These are phyloP conservation scores for Ensete glaucum DNA, from an alignment of 176 grass and related monocot species.

Conservation along the genomic window DNA sequence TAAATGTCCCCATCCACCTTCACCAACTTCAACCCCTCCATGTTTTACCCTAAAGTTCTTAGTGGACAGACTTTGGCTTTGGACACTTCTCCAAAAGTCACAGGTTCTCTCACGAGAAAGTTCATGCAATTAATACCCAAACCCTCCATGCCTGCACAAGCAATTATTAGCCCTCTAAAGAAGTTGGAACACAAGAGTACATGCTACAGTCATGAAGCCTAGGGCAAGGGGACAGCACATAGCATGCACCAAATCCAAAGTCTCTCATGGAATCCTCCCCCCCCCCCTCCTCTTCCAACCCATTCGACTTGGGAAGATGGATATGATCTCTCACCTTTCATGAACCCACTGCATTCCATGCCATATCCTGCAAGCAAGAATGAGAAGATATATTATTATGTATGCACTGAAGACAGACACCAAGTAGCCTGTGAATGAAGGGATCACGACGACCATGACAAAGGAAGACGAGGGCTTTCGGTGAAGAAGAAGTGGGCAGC, in stretches of 20 bases:
- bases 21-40: background rate
- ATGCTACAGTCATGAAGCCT: background rate
- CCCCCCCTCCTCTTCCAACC: too few species aligned
- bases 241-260: background rate
- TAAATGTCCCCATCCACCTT: background rate
- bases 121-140: background rate
- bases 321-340: conserved; percentile 40
- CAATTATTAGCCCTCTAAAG: background rate
- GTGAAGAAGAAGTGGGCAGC: conserved; percentile 48
- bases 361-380: conserved; percentile 57
- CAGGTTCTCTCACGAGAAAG: background rate
- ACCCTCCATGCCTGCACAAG: background rate
- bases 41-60: background rate
- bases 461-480: conserved; percentile 90
- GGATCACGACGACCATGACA: conserved; percentile 48
- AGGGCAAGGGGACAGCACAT: background rate
- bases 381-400: background rate
- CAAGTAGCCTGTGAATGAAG: background rate
- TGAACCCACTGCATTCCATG: conserved; percentile 85
- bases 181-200: background rate
- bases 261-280: too few species aligned
- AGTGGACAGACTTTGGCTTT: background rate
- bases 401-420: background rate
- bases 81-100: too few species aligned
- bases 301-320: too few species aligned